Conservation (phyloP, 164 flowering plant genomes). For the Tinospora cordifolia region DNA sequence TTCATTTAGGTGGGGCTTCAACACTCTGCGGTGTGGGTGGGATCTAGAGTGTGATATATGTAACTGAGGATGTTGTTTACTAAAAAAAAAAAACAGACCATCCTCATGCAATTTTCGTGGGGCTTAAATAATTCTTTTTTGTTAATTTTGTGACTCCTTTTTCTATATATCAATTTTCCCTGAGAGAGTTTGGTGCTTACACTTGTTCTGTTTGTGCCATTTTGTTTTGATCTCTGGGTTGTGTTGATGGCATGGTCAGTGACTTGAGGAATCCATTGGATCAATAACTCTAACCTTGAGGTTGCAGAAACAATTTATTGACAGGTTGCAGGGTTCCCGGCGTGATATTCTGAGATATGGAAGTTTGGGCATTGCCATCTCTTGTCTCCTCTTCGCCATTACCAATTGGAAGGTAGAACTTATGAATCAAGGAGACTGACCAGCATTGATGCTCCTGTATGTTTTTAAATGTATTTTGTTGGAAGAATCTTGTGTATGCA, state of each 20-base stretch:
- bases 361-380: slow-evolving; percentile 69
- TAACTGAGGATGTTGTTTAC: no score
- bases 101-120: no score
- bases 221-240: not conserved
- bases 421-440: not conserved
- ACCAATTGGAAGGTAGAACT: slow-evolving; percentile 82
- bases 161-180: not conserved
- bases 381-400: slow-evolving; percentile 54
- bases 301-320: slow-evolving; percentile 51
- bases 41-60: no score
- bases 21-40: no score
- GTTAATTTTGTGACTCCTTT: not conserved
- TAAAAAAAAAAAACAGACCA: no score
- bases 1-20: no score
- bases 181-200: not conserved
- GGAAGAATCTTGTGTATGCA: not conserved
- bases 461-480: not conserved
- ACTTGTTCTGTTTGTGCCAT: slow-evolving; percentile 2
- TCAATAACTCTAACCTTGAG: slow-evolving; percentile 23
- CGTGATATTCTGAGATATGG: slow-evolving; percentile 80
- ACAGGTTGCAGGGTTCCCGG: slow-evolving; percentile 92
- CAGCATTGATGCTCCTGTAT: not conserved
- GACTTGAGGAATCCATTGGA: not conserved
- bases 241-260: not conserved
- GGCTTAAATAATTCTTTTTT: no score